Evolutionary conservation across 176 grass and related monocot genomes (phyloP).

Genomic region (Triticum dicoccoides): DNA sequence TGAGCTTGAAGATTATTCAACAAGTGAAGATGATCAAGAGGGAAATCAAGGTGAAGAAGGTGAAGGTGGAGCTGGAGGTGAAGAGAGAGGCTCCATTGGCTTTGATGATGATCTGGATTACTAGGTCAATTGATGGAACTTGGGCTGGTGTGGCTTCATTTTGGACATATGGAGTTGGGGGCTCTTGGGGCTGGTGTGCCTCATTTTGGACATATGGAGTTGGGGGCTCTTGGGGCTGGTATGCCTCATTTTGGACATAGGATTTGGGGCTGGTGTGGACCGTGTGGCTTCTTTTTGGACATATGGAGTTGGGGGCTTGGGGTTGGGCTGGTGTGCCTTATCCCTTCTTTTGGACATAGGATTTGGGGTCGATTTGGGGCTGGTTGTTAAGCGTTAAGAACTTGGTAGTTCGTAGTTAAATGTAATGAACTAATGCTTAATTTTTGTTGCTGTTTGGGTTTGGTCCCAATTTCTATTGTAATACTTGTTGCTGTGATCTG

Average conservation of each 20-base stretch:
- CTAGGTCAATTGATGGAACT: neutral
- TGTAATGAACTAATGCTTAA: neutral
- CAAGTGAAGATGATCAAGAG: neutral
- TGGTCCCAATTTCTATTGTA: no score
- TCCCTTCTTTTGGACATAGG: neutral
- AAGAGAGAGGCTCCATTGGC: neutral
- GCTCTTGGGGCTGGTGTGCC: neutral
- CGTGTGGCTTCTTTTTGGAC: neutral
- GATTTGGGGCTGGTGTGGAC: no score
- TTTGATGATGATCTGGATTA: neutral
- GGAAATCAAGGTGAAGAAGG: neutral
- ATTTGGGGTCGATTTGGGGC: neutral
- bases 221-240: neutral
- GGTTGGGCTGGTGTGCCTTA: neutral
- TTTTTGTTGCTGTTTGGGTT: neutral
- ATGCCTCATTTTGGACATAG: no score
- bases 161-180: neutral
- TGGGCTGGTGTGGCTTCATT: neutral
- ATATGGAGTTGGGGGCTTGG: neutral
- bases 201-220: neutral
- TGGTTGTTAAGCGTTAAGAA: neutral
- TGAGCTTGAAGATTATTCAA: neutral
- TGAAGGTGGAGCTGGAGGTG: neutral
- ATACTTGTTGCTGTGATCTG: neutral
- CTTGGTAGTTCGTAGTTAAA: neutral